Evolutionary conservation across 108 stramenopile species (phyloP).

Genomic region (Pseudonitzschia multiseries): DNA sequence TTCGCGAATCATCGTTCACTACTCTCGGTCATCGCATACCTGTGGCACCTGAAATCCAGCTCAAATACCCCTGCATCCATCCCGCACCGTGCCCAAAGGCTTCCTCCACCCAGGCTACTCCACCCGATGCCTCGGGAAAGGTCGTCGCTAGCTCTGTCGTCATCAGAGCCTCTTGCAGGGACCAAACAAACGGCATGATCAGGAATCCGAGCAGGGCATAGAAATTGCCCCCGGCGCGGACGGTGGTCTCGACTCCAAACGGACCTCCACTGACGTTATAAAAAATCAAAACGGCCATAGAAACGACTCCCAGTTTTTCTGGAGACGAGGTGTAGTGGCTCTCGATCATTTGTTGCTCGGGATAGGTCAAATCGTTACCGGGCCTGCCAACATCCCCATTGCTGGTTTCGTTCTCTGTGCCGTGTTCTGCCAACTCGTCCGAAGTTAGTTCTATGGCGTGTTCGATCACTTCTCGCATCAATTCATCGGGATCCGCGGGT

Average conservation of each 20-base stretch:
- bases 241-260: conserved; percentile 90
- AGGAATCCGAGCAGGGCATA: conserved; percentile 84
- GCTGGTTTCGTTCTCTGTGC: neutral
- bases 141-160: conserved; percentile 86
- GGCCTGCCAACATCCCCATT: neutral
- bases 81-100: conserved; percentile 88
- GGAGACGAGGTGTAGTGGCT: conserved; percentile 1
- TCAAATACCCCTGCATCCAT: conserved; percentile 83
- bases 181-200: conserved; percentile 88
- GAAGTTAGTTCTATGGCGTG: neutral
- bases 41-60: conserved; percentile 83
- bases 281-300: conserved; percentile 88
- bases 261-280: conserved; percentile 93
- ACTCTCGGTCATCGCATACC: neutral
- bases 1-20: too few relatives aligned
- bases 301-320: conserved; percentile 38
- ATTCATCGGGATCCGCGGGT: conserved; percentile 20
- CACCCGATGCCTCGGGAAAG: conserved; percentile 91
- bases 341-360: neutral
- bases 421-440: neutral
- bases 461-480: neutral
- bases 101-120: conserved; percentile 89
- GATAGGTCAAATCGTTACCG: neutral
- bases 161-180: conserved; percentile 90
- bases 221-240: conserved; percentile 83